Evolutionary conservation across 2,329 filamentous ascomycete species (phyloP).

Genomic region (Calonectria fujianensis): DNA sequence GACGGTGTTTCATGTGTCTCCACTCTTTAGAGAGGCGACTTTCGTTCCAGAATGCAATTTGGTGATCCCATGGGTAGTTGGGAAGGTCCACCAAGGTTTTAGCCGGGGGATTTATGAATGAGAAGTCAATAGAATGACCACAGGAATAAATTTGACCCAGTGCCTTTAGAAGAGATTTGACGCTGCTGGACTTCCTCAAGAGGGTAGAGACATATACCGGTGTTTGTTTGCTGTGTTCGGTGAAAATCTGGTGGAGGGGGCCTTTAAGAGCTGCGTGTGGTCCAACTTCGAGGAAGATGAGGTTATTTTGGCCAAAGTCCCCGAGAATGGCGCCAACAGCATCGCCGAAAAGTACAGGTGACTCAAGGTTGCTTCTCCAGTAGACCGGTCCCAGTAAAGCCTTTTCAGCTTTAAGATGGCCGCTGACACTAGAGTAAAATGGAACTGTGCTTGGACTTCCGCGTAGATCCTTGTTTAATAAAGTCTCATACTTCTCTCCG

Average conservation of each 20-base stretch:
- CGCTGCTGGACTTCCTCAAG: background rate
- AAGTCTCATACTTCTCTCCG: background rate
- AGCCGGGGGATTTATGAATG: slow-evolving; percentile 25
- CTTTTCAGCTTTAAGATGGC: slow-evolving; percentile 19
- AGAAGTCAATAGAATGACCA: slow-evolving; percentile 7
- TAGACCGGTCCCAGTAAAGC: slow-evolving; percentile 51
- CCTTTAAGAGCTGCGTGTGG: slow-evolving; percentile 53
- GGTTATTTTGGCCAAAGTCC: background rate
- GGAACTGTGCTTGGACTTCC: background rate
- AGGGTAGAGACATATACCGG: slow-evolving; percentile 27
- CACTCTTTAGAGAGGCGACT: slow-evolving; percentile 57
- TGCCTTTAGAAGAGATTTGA: background rate
- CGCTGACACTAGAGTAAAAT: slow-evolving; percentile 56
- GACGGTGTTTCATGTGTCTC: slow-evolving; percentile 56
- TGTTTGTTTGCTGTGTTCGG: background rate
- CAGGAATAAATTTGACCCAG: background rate
- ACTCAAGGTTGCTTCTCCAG: slow-evolving; percentile 57
- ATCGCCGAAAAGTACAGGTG: slow-evolving; percentile 52
- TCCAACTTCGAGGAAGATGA: slow-evolving; percentile 53
- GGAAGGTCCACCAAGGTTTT: slow-evolving; percentile 57
- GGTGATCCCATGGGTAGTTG: slow-evolving; percentile 63
- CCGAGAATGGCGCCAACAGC: slow-evolving; percentile 41
- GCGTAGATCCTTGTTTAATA: background rate
- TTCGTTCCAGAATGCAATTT: slow-evolving; percentile 59
- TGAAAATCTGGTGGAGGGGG: slow-evolving; percentile 49